Percentiles rank a stretch among this genome's conserved stretches.
Evolutionary conservation across 495 filamentous ascomycete genomes (phyloP).

Genomic region (Penicillium cinerascens): DNA sequence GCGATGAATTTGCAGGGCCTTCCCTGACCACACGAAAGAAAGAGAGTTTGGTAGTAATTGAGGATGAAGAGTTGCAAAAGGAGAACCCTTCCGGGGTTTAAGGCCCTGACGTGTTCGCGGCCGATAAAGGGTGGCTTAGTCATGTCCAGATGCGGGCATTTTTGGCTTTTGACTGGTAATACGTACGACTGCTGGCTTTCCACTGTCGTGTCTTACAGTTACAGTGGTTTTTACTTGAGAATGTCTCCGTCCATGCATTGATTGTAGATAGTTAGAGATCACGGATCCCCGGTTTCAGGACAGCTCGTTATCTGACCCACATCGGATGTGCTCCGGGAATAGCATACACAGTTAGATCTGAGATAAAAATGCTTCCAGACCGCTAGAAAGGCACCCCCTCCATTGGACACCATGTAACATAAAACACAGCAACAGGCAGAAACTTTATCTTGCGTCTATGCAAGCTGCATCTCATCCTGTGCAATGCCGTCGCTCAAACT

Average conservation of each 20-base stretch:
- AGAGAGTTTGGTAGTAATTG: background rate
- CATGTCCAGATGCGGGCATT: background rate
- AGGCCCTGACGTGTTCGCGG: background rate
- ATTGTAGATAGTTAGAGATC: background rate
- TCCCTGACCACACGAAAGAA: background rate
- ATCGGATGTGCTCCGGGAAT: slow-evolving; percentile 10
- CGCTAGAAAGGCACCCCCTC: background rate
- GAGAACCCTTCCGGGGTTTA: background rate
- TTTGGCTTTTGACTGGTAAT: background rate
- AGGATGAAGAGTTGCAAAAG: background rate
- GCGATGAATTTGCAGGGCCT: background rate
- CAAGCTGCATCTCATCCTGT: slow-evolving; percentile 1
- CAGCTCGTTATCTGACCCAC: slow-evolving; percentile 3
- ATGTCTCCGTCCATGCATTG: background rate
- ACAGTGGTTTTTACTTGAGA: background rate
- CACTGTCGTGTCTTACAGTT: background rate
- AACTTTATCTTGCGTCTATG: background rate
- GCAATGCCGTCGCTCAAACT: slow-evolving; percentile 20
- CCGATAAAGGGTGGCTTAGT: slow-evolving; percentile 3
- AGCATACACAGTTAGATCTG: background rate
- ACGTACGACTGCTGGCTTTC: background rate
- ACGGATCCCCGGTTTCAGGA: background rate
- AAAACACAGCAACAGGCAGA: background rate
- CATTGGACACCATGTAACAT: slow-evolving; percentile 2
- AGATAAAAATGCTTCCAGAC: background rate